These are phyloP conservation scores for Linaria vulgaris DNA, from an alignment of 257 asterid species.

Conservation along the genomic window DNA sequence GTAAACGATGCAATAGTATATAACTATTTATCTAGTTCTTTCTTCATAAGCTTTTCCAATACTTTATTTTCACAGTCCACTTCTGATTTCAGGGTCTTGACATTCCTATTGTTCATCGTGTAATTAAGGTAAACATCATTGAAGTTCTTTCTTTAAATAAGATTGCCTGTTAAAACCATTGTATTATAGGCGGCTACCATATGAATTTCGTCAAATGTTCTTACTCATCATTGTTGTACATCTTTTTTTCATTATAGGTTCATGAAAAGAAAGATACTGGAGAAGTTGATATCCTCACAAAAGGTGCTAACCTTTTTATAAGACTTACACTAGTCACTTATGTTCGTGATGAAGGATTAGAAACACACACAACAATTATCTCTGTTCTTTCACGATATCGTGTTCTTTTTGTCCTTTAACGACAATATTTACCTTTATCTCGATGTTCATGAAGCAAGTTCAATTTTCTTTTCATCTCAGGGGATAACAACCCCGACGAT, in stretches of 20 bases:
- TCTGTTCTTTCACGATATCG: not conserved
- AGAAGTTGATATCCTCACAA: conserved; percentile 68
- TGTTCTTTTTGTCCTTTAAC: not conserved
- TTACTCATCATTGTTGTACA: not conserved
- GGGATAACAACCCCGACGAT: conserved; percentile 53
- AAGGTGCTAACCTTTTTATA: conserved; percentile 45
- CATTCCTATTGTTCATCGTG: conserved; percentile 85
- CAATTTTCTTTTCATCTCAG: conserved; percentile 31
- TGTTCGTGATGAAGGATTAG: not conserved
- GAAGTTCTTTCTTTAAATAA: not conserved
- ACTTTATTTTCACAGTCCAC: not conserved
- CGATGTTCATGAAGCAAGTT: not conserved
- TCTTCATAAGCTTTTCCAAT: conserved; percentile 7
- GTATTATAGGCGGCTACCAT: not conserved
- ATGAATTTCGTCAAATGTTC: too few relatives aligned
- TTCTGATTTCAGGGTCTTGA: conserved; percentile 43
- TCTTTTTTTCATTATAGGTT: conserved; percentile 40
- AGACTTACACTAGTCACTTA: not conserved
- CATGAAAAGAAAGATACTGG: conserved; percentile 60
- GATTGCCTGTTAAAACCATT: not conserved
- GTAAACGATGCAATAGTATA: too few relatives aligned
- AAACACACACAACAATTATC: not conserved
- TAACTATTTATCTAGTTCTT: not conserved
- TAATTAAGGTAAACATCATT: conserved; percentile 48
- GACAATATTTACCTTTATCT: conserved; percentile 1